Evolutionary conservation across 192 early-diverging fungal species (phyloP), one percentile per base, ranked within the genome.

Genomic region (Coemansia furcata): DNA sequence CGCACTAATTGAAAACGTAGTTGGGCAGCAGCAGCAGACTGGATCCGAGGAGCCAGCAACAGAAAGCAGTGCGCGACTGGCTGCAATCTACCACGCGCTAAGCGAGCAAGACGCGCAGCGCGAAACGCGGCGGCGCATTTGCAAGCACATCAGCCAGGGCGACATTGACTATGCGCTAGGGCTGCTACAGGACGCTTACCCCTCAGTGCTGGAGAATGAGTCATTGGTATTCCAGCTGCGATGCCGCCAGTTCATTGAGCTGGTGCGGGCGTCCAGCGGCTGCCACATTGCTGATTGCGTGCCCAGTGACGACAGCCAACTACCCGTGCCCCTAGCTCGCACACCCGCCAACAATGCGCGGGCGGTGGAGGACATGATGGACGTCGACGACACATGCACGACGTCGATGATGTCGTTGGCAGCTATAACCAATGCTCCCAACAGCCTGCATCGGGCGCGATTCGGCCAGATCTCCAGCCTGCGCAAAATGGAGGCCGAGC

Each of bases 161-260:
- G 84, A 93, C 21, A 92, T 97, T 37, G 89, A 91, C 61, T 30
- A 65, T 5, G 95, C 95, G 3, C 84, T 95, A 29, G 67, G 73
- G n/a, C 54, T 91, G 39, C 75, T 89, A 39, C 84, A 93, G 43
- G 60, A 77, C 12, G 77, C 85, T 38, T 96, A 91, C 65, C 93
- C 96, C 0, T 67, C 54, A 0, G 77, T 97, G 21, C 77, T 95
- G 11, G 69, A 81, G 14, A 85, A 94, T 62, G 85, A 83, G 39
- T 74, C 86, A 37, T 74, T 97, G 47, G 76, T 86, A 49, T 94
- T 97, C 60, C 86, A 86, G 59, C 85, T 98, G 36, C 82, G 87
- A 23, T 95, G 95, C 70, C 89, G 86, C 44, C 87, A 93, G 69
- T 97, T 96, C 74, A 86, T 97, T 19, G 93, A 98, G 84, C 85